These are phyloP conservation scores for Mycena indigotica DNA, from an alignment of 768 basidiomycete genomes.

Conservation along the genomic window DNA sequence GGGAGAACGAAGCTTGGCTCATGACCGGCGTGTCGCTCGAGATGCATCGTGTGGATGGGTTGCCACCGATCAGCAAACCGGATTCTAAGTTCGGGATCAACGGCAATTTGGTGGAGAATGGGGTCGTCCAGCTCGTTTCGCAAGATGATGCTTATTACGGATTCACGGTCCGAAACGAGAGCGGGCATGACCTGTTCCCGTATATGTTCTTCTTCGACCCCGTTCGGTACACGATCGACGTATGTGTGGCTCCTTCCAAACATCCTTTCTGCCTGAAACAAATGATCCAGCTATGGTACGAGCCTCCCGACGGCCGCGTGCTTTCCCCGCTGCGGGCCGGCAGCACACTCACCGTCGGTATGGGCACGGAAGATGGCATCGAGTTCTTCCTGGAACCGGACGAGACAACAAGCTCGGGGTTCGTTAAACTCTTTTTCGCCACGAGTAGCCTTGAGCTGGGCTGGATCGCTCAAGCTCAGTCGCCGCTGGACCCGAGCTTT, in stretches of 20 bases:
- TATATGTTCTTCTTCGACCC: conserved; percentile 14
- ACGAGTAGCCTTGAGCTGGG: conserved; percentile 44
- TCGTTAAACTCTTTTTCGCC: conserved; percentile 52
- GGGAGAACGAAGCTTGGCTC: not conserved
- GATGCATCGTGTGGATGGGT: not conserved
- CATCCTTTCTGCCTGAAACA: not conserved
- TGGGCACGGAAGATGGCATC: not conserved
- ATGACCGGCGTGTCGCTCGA: not conserved
- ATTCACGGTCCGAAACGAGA: conserved; percentile 8
- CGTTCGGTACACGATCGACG: conserved; percentile 1
- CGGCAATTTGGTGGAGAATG: conserved; percentile 6
- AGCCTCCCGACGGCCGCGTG: not conserved
- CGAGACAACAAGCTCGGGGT: conserved; percentile 28
- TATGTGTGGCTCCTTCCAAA: not conserved
- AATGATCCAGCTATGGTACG: not conserved
- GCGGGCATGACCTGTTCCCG: not conserved
- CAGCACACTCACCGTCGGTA: not conserved
- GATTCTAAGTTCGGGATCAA: not conserved
- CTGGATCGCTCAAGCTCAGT: conserved; percentile 38
- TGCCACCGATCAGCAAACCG: not conserved
- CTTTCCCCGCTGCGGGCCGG: not conserved
- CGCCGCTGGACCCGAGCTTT: conserved; percentile 5
- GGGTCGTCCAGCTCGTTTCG: not conserved
- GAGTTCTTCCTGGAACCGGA: not conserved
- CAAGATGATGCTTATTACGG: not conserved